Base-by-base conservation (phyloP, 805 yeast genomes). In the Sugiyamaella qingdaonensis region DNA sequence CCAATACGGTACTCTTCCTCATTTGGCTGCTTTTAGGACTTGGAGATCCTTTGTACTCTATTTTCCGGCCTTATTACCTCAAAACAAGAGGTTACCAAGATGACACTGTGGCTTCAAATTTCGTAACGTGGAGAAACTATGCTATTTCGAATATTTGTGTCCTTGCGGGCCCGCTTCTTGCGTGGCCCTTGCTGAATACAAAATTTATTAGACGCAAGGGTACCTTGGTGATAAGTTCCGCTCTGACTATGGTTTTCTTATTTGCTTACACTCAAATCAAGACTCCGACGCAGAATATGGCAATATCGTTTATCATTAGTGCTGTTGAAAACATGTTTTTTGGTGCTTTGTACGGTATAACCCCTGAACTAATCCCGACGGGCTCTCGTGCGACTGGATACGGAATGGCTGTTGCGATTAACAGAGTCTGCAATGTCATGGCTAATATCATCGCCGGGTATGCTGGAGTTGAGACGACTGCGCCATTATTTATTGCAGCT, bases 241-340 rank as follows among this genome's bases (percentile, higher is more conserved):
- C 81, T 2, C 61, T 79, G 36, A 72, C 82, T 0, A 84, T 84
- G 68, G 78, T 80, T 1, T 73, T 82, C 41, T 64, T 83, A 51
- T 82, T 82, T 61, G 82, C 80, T 45, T 81, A 84, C 58, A 82
- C 87, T 9, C 78, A 84, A 1, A 82, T 82, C 10, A 75, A 78
- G 65, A 74, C 82, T 0, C 69, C 78, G 44, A 68, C 76, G 5
- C 80, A 78, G 69, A 80, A 79, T 59, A 78, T 82, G 51, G 78
- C 71, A 9, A 65, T 74, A 31, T 64, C 72, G 16, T 68, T 73
- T 5, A 72, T 74, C 35, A 58, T 58, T 21, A 45, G 48, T 35
- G 51, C 54, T 9, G 58, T 53, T 29, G 49, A 48, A 27, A 59
- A 56, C 53, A 58, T 61, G 34, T 60, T 56, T 49, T 74, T 71